phyloP scores from a whole-genome alignment of 306 rosid genomes.

The Medicago ruthenica region DNA sequence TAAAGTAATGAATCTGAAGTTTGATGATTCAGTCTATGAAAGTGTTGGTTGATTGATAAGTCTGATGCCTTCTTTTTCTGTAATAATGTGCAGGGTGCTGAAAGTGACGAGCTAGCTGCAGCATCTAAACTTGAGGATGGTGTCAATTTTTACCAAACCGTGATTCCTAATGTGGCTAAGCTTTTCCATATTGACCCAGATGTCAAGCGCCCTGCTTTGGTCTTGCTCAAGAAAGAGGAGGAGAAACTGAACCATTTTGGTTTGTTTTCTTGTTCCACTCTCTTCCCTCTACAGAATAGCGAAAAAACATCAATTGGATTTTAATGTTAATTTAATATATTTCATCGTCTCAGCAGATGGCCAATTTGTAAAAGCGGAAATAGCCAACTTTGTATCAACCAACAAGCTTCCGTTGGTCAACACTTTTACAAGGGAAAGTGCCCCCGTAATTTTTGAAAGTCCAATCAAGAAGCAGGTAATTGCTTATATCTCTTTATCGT shows the following conservation, averaged over 20 bases:
- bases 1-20: conserved; percentile 15
- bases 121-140: conserved; percentile 92
- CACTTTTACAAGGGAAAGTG: conserved; percentile 74
- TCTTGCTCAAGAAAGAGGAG: conserved; percentile 84
- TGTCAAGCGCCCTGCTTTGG: conserved; percentile 85
- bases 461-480: conserved; percentile 89
- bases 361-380: conserved; percentile 70
- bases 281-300: background rate
- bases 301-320: background rate
- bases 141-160: conserved; percentile 91
- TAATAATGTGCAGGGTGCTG: conserved; percentile 69
- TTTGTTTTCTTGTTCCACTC: conserved; percentile 48
- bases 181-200: conserved; percentile 84
- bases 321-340: conserved; percentile 27
- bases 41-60: conserved; percentile 26
- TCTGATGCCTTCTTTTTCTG: conserved; percentile 18
- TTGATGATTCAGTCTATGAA: conserved; percentile 34
- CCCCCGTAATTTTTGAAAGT: conserved; percentile 81
- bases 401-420: conserved; percentile 95
- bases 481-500: conserved; percentile 21
- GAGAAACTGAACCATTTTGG: conserved; percentile 87
- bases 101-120: conserved; percentile 88
- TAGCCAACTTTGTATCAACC: conserved; percentile 79
- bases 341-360: conserved; percentile 63
- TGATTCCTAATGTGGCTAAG: conserved; percentile 81